Conservation (phyloP, 306 rosid species). For the Prunus dulcis region DNA sequence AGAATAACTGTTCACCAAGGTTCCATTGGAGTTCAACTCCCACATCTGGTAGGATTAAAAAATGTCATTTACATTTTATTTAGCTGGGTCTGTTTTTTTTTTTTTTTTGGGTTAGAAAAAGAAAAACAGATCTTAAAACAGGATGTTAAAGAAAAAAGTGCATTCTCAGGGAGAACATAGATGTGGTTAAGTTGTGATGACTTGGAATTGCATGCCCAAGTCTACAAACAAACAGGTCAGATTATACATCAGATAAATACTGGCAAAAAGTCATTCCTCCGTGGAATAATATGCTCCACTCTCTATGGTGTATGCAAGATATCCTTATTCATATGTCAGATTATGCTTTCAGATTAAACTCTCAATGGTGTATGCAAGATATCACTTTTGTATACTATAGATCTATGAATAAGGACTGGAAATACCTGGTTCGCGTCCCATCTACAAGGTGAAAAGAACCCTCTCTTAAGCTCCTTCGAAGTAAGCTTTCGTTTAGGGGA, state of each 20-base stretch:
- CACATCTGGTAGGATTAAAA: conserved; percentile 53
- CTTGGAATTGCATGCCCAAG: no score
- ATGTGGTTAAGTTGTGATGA: no score
- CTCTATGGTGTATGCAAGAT: neutral
- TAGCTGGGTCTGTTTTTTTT: neutral
- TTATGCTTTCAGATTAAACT: neutral
- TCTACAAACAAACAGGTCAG: no score
- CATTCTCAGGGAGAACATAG: no score
- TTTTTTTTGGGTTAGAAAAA: no score
- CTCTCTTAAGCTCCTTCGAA: conserved; percentile 51
- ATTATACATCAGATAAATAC: neutral
- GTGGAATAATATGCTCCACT: neutral
- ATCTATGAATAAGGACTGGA: neutral
- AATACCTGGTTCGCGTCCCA: conserved; percentile 77
- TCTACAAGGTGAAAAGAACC: conserved; percentile 68
- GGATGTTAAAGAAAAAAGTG: no score
- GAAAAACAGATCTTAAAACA: no score
- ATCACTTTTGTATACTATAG: neutral
- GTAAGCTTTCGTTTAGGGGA: conserved; percentile 65
- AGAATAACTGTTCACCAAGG: conserved; percentile 69
- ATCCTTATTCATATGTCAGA: neutral
- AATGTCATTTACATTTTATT: conserved; percentile 26
- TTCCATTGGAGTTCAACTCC: conserved; percentile 66
- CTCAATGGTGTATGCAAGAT: neutral
- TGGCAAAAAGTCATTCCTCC: neutral